Evolutionary conservation across 2,329 filamentous ascomycete genomes (phyloP), one percentile per base, ranked within the genome.

Genomic region (Fusarium odoratissimum): DNA sequence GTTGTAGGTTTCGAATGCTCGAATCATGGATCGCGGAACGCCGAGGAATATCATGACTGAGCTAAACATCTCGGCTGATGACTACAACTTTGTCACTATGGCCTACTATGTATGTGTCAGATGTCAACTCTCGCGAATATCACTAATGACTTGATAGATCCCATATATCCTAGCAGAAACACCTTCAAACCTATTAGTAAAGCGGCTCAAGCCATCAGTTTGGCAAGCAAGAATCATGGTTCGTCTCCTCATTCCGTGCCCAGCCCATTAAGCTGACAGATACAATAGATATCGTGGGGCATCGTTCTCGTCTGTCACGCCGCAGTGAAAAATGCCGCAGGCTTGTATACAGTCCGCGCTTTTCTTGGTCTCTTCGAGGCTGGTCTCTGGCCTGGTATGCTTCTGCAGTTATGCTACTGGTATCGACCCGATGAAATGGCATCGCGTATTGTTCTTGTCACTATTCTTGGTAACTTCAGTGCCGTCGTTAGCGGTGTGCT

Each of bases 171-270:
- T 54, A 10, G 49, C 49, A 0, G 49, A 54, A 1, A 54, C 49
- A 0, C 49, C 49, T 3, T 54, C 49, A 0, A 54, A 54, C 1
- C 2, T 54, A 0, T 2, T 54, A 14, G 49, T 54, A 3, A 54
- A 54, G 23, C 23, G 33, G 0, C 49, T 54, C 33, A 54, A 30
- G 2, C 49, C 49, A 40, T 54, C 49, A 1, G 49, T 54, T 17
- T 54, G 49, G 49, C 49, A 54, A 54, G 49, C 49, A 0, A 54
- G 49, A 40, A 54, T 54, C 3, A 54, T 54, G 49, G 49, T 40
- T 38, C 0, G 33, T 40, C 1, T 54, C 49, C 3, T 1, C 1
- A 8, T 35, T 5, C n/a, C 12, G 0, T 45, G 11, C 17, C 11
- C 23, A 28, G 23, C 6, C 4, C 12, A 13, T 41, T 8, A 41